These are phyloP conservation scores for Exophiala mesophila DNA, from an alignment of 2,329 filamentous ascomycete species.

Conservation along the genomic window DNA sequence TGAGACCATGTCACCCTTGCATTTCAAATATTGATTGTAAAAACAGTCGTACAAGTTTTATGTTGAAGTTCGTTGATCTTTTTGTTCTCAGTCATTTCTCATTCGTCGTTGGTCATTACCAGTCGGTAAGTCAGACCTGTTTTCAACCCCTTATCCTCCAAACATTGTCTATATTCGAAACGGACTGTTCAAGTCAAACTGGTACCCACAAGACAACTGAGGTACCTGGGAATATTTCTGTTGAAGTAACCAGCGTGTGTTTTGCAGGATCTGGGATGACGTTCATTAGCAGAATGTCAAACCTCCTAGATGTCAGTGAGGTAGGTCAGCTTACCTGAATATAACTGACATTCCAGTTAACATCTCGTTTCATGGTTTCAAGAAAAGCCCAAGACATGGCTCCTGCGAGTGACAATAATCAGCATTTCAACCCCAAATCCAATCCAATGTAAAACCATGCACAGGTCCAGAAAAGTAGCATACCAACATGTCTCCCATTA, in stretches of 20 bases:
- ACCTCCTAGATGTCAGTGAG: too few species aligned
- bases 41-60: too few species aligned
- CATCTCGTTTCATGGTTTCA: constrained; percentile 24
- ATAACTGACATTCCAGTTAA: constrained; percentile 22
- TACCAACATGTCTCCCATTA: constrained; percentile 33
- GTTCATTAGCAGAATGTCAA: too few species aligned
- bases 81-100: too few species aligned
- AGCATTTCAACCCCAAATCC: constrained; percentile 9
- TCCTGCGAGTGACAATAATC: constrained; percentile 5
- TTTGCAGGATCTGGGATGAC: constrained; percentile 29
- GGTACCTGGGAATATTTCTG: constrained; percentile 30
- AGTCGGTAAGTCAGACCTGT: too few species aligned
- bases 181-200: constrained; percentile 27
- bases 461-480: too few species aligned
- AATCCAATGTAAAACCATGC: too few species aligned
- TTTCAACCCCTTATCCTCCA: too few species aligned
- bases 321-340: constrained; percentile 20
- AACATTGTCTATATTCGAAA: constrained; percentile 28
- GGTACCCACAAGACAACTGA: constrained; percentile 28
- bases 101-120: too few species aligned
- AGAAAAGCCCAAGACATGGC: constrained; percentile 27
- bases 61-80: too few species aligned
- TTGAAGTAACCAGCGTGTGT: constrained; percentile 27
- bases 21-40: too few species aligned
- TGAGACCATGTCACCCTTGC: too few species aligned